Base-by-base conservation (phyloP, 2,329 filamentous ascomycete genomes). In the Fusarium kyushuense region DNA sequence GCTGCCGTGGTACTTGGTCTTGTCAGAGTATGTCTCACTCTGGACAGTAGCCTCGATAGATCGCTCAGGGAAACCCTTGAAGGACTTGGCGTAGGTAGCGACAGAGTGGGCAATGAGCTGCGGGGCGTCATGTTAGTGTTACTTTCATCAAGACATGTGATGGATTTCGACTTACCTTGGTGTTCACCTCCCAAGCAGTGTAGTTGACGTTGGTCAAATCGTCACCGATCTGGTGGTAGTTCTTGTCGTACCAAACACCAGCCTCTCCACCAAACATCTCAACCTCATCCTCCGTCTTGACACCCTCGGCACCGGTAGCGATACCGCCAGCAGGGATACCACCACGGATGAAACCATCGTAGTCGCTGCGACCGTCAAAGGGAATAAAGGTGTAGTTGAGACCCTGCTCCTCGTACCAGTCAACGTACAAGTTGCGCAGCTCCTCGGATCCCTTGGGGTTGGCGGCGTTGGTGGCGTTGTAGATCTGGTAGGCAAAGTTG, bases 341-440 rank as follows among this genome's bases (percentile, higher is more conserved):
- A 57, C 87, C 84, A 35, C 87, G 84, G 72, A 94, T 90, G 81
- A 95, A 94, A 2, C 88, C 90, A 51, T 89, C 90, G 72, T 95
- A 95, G 78, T 96, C 92, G 66, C 89, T 92, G 60, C 92, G 89
- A 9, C 92, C 92, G 71, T 93, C 90, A 69, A 96, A 95, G 3
- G 88, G 86, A 29, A 92, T 92, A 59, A 91, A 87, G 1, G 88
- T 91, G 75, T 89, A 90, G 77, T 89, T 89, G 58, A 89, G 82
- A 2, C 84, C 89, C 23, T 89, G 83, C 3, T 81, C 78, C 63
- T 83, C 78, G 79, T 90, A 94, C 84, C 87, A 93, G 48, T 89
- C 82, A 21, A 89, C 81, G 76, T 92, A 93, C 35, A 93, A 80
- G 62, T 89, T 80, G 60, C 89, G 86, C 57, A 93, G 83, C 75